Evolutionary conservation across 1,284 basidiomycete genomes (phyloP).

Genomic region (Ceratobasidium sp.): DNA sequence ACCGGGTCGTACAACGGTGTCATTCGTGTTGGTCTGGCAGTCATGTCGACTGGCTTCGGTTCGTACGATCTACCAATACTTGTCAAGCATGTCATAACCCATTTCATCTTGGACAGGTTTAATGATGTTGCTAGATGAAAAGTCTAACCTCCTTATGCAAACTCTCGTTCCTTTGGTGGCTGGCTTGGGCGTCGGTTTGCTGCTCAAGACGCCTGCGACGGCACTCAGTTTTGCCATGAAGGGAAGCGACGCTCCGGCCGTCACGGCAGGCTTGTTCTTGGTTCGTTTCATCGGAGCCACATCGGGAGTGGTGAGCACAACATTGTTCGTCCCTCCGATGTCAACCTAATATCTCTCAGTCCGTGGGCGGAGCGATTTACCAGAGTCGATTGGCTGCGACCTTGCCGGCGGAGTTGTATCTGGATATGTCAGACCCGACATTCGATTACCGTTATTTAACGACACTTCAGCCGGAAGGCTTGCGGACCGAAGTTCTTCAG

Average conservation of each 20-base stretch:
- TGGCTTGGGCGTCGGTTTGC: constrained; percentile 80
- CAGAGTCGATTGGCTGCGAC: constrained; percentile 62
- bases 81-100: background rate
- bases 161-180: constrained; percentile 69
- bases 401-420: constrained; percentile 61
- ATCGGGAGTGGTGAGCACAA: constrained; percentile 70
- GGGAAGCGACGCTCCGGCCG: constrained; percentile 73
- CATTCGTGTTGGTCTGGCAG: constrained; percentile 68
- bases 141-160: constrained; percentile 61
- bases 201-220: constrained; percentile 84
- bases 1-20: constrained; percentile 70
- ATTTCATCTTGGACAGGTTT: constrained; percentile 62
- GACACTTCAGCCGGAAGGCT: constrained; percentile 51
- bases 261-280: constrained; percentile 83
- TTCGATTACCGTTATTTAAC: constrained; percentile 66
- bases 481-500: constrained; percentile 42
- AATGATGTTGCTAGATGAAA: constrained; percentile 67
- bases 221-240: constrained; percentile 72
- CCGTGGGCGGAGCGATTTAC: constrained; percentile 78
- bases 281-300: constrained; percentile 85
- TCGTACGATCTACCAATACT: constrained; percentile 52
- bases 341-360: constrained; percentile 58
- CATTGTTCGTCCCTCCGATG: constrained; percentile 13
- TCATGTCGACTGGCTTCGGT: constrained; percentile 79
- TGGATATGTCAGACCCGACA: constrained; percentile 58